These are phyloP conservation scores for Corchorus olitorius DNA, from an alignment of 345 rosid genomes.

Conservation along the genomic window DNA sequence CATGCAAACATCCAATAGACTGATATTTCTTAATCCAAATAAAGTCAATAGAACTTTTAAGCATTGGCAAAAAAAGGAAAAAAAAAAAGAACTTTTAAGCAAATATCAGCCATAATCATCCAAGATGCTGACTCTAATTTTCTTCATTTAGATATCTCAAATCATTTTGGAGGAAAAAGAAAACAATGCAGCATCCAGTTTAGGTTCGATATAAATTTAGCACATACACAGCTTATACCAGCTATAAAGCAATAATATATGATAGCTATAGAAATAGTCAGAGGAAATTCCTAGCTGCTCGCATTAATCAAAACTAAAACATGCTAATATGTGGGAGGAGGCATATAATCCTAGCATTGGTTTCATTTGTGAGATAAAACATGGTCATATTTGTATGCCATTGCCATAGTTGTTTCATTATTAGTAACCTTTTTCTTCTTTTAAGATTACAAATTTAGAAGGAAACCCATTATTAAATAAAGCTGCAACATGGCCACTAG, in stretches of 20 bases:
- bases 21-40: neutral
- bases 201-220: neutral
- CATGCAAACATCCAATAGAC: neutral
- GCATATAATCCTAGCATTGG: neutral
- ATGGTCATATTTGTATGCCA: neutral
- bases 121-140: neutral
- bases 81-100: too few species aligned
- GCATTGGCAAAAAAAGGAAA: neutral
- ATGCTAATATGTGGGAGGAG: neutral
- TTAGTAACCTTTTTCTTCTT: neutral
- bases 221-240: neutral
- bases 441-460: neutral
- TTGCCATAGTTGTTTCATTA: neutral
- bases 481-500: neutral
- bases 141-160: neutral
- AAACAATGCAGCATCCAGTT: neutral
- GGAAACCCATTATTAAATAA: neutral
- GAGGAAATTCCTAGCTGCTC: slow-evolving; percentile 3
- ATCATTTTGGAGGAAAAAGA: neutral
- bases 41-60: slow-evolving; percentile 4
- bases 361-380: slow-evolving; percentile 7
- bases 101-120: slow-evolving; percentile 1
- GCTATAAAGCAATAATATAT: neutral
- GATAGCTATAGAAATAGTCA: neutral
- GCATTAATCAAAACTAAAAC: neutral